Evolutionary conservation across 2,329 filamentous ascomycete genomes (phyloP).

Genomic region (Pseudogymnoascus sp.): DNA sequence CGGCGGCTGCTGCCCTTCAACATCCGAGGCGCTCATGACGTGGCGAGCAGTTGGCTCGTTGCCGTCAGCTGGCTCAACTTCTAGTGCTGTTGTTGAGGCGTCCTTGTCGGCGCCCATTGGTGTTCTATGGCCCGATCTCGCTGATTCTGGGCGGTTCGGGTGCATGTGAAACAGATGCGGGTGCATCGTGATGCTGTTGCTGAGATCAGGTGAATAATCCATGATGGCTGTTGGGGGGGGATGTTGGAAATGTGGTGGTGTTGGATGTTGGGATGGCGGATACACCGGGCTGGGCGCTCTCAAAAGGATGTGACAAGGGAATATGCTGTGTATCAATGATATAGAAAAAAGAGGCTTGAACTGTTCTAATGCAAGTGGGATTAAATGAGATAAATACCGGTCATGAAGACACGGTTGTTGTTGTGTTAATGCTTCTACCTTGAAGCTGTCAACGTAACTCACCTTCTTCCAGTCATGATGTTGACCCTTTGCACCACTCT

Average conservation of each 20-base stretch:
- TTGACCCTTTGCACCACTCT: not conserved
- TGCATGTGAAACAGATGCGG: conserved; percentile 25
- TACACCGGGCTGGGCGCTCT: not conserved
- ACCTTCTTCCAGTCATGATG: not conserved
- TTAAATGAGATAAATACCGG: not conserved
- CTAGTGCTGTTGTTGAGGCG: conserved; percentile 35
- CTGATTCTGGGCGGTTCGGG: conserved; percentile 19
- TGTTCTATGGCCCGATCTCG: conserved; percentile 20
- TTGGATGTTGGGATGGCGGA: not conserved
- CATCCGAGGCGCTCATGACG: conserved; percentile 28
- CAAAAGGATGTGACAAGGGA: not conserved
- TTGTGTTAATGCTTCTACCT: conserved; percentile 6
- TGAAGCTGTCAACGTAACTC: not conserved
- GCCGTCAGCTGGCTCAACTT: conserved; percentile 23
- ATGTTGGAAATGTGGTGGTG: not conserved
- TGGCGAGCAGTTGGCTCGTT: conserved; percentile 24
- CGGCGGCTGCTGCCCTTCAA: conserved; percentile 32
- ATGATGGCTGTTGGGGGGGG: not conserved
- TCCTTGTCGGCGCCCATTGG: conserved; percentile 23
- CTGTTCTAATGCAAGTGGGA: not conserved
- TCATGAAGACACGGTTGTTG: conserved; percentile 5
- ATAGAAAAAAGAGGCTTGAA: not conserved
- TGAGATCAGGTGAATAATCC: conserved; percentile 16
- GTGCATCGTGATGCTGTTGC: conserved; percentile 26
- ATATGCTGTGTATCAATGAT: not conserved